Evolutionary conservation across 1,139 yeast genomes (phyloP).

Genomic region (Protomyces macrosporus): DNA sequence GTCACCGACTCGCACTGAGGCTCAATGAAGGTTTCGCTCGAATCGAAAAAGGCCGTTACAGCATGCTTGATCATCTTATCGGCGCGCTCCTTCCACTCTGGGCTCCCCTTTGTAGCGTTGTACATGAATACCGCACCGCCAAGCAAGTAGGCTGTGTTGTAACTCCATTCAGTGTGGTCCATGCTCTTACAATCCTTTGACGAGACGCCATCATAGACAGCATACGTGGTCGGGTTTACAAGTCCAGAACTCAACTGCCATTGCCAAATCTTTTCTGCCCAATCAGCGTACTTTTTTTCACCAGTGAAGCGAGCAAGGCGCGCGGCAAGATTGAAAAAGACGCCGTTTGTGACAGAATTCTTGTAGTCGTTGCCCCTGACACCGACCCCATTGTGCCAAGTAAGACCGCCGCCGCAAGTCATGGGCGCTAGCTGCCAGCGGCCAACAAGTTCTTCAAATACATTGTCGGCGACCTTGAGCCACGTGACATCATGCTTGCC

Average conservation of each 20-base stretch:
- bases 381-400: conserved; percentile 82
- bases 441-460: conserved; percentile 65
- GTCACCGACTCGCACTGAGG: conserved; percentile 59
- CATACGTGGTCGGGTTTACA: conserved; percentile 38
- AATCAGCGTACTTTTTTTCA: conserved; percentile 56
- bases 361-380: conserved; percentile 73
- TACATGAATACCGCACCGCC: conserved; percentile 70
- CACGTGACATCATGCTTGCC: conserved; percentile 47
- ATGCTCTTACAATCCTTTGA: conserved; percentile 54
- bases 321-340: conserved; percentile 70
- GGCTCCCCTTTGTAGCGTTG: conserved; percentile 52
- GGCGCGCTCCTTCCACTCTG: conserved; percentile 54
- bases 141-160: conserved; percentile 69
- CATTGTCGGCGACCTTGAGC: conserved; percentile 68
- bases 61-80: conserved; percentile 49
- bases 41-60: conserved; percentile 45
- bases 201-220: conserved; percentile 69
- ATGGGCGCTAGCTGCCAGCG: conserved; percentile 57
- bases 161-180: conserved; percentile 61
- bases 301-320: conserved; percentile 68
- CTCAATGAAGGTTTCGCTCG: conserved; percentile 43
- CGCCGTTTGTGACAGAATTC: conserved; percentile 72
- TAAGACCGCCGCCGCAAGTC: conserved; percentile 66
- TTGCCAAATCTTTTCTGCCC: conserved; percentile 63
- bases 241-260: conserved; percentile 59